Percentiles rank a stretch among this genome's conserved stretches.
These are phyloP conservation scores for Symmetrospora coprosmae DNA, from an alignment of 768 basidiomycete species.

Conservation along the genomic window DNA sequence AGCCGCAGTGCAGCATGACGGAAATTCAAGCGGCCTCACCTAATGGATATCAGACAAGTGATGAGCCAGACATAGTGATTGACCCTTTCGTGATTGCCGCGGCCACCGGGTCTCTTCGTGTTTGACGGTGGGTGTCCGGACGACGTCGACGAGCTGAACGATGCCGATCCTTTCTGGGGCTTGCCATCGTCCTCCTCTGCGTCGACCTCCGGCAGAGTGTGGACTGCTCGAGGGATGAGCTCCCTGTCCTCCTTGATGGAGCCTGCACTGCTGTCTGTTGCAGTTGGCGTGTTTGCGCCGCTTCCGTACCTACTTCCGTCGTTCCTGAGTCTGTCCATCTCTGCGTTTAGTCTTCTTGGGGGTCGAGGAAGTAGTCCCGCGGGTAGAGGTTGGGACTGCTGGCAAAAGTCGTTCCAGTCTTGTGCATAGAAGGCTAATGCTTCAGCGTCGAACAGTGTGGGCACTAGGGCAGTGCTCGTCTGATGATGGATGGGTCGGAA, in stretches of 20 bases:
- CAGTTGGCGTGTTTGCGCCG: background rate
- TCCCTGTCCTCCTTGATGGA: slow-evolving; percentile 17
- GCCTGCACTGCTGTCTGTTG: background rate
- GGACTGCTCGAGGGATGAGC: background rate
- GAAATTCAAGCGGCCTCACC: background rate
- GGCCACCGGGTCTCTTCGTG: background rate
- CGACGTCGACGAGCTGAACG: too few relatives aligned
- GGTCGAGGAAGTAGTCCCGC: background rate
- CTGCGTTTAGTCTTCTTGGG: background rate
- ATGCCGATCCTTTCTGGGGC: too few relatives aligned
- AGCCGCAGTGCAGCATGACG: background rate
- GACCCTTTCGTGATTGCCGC: background rate
- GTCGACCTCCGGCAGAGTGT: background rate
- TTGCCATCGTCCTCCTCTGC: background rate
- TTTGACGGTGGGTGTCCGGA: background rate
- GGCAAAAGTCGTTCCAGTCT: slow-evolving; percentile 7
- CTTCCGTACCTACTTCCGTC: too few relatives aligned
- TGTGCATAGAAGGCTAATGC: background rate
- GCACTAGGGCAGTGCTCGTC: too few relatives aligned
- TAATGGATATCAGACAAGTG: slow-evolving; percentile 14
- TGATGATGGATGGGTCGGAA: too few relatives aligned
- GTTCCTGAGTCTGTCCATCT: background rate
- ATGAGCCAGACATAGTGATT: slow-evolving; percentile 16
- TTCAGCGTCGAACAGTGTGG: too few relatives aligned
- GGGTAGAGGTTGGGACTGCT: background rate